These are phyloP conservation scores for Clitopilus passeckerianus DNA, from an alignment of 768 basidiomycete genomes.

Conservation along the genomic window DNA sequence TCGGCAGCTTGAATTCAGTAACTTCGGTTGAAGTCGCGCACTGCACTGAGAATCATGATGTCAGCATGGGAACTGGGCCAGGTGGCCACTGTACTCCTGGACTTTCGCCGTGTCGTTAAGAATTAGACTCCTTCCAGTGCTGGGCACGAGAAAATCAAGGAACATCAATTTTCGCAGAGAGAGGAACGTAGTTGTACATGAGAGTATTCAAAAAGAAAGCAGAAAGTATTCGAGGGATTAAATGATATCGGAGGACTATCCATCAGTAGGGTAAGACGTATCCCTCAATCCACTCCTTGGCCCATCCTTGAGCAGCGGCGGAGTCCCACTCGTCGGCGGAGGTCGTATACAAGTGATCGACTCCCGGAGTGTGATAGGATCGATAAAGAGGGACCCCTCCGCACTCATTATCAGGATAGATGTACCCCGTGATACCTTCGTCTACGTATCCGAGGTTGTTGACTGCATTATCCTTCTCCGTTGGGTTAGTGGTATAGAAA, in stretches of 20 bases:
- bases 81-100: no score
- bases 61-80: no score
- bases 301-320: slow-evolving; percentile 7
- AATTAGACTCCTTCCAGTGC: no score
- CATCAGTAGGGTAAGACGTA: slow-evolving; percentile 10
- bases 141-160: no score
- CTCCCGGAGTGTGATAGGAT: slow-evolving; percentile 7
- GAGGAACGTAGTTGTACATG: neutral
- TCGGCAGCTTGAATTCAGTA: no score
- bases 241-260: neutral
- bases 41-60: no score
- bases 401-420: slow-evolving; percentile 7
- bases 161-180: no score
- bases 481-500: slow-evolving; percentile 14
- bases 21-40: no score
- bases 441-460: slow-evolving; percentile 4
- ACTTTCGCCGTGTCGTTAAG: no score
- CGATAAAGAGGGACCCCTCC: slow-evolving; percentile 15
- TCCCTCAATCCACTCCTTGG: slow-evolving; percentile 11
- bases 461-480: slow-evolving; percentile 11
- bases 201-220: neutral
- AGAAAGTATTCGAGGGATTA: neutral
- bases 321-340: slow-evolving; percentile 10
- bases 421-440: slow-evolving; percentile 13
- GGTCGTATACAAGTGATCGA: slow-evolving; percentile 21